These are phyloP conservation scores for Coemansia sp. DNA, from an alignment of 192 early-diverging fungal species.

Conservation along the genomic window DNA sequence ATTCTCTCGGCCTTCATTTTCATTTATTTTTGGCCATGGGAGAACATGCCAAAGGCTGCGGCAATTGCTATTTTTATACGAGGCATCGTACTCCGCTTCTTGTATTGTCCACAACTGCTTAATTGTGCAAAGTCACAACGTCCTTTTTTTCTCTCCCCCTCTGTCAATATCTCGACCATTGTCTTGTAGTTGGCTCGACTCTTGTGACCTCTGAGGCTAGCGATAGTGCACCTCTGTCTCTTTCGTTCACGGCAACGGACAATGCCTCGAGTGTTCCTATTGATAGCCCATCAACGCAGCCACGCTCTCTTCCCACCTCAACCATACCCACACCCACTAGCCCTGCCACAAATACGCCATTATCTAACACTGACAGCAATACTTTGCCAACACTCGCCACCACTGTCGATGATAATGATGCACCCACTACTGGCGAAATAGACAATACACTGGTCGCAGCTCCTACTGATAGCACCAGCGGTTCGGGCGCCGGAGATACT, in stretches of 20 bases:
- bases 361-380: background rate
- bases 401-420: background rate
- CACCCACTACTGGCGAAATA: background rate
- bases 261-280: background rate
- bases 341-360: background rate
- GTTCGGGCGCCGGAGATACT: background rate
- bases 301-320: background rate
- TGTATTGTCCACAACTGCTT: background rate
- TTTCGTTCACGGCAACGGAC: background rate
- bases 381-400: background rate
- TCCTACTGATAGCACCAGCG: background rate
- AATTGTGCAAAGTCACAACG: background rate
- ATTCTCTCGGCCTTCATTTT: background rate
- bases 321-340: background rate
- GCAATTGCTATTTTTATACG: background rate
- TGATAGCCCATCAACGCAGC: background rate
- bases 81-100: no score
- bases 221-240: background rate
- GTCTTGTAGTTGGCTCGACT: slow-evolving; percentile 1
- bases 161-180: background rate
- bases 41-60: slow-evolving; percentile 1
- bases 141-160: background rate
- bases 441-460: background rate
- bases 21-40: background rate
- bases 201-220: background rate